Evolutionary conservation across 2,329 filamentous ascomycete genomes (phyloP), one percentile per base, ranked within the genome.

Genomic region (Xylariaceae sp.): DNA sequence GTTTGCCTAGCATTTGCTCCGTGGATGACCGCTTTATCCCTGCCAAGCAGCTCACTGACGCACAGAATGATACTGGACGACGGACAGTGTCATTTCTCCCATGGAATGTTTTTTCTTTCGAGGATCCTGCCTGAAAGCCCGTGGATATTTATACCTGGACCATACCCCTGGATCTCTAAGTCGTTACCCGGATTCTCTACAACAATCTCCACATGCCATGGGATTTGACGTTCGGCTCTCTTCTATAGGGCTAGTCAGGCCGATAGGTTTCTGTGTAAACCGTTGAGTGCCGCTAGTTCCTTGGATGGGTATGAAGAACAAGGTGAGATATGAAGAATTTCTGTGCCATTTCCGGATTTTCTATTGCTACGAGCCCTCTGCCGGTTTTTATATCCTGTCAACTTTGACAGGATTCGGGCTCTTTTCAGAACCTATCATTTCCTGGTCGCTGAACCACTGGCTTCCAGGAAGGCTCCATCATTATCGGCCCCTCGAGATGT

Each of bases 1-100:
- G 59, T 65, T 41, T 51, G 60, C 56, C 63, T 66, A 66, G 67
- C 58, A 65, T 52, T 60, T 63, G 58, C 55, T 58, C 65, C 64
- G 61, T 67, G 67, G 66, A 67, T 64, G 62, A 62, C 50, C 23
- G 34, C 57, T 23, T 49, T 48, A 51, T 49, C 50, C 49, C 54
- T 44, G 18, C 45, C 30, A 30, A 56, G 17, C 41, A 56, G 57
- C 55, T 64, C 56, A 64, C 63, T 67, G 51, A 67, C 65, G 57
- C n/a, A 57, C 51, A 9, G 64, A 63, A 17, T 53, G 41, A 49
- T 58, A 55, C 61, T 58, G 61, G 62, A 64, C 56, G 51, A 56
- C 55, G 23, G 23, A 49, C 34, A 13, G 41, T n/a, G 49, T n/a
- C 55, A 44, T 48, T 39, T 30, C 18, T 52, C 15, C 15, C 9